Conservation (phyloP, 164 flowering plant species). For the Magnolia sinica region DNA sequence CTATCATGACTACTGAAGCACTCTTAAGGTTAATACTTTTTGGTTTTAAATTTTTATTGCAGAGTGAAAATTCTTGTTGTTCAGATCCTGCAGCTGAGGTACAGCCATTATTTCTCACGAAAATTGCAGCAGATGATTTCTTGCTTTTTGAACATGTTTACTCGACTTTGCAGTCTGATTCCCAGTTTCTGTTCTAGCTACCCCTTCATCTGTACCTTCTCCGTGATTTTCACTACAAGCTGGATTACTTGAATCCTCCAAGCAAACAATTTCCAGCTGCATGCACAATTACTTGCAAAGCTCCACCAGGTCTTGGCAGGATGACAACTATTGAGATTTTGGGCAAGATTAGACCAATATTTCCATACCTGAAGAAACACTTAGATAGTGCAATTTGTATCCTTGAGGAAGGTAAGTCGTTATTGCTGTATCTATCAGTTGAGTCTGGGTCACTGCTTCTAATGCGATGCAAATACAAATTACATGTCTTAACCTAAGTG, state of each 20-base stretch:
- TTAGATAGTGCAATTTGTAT: slow-evolving; percentile 40
- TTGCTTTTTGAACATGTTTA: not conserved
- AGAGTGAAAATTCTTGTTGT: slow-evolving; percentile 60
- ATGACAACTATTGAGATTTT: slow-evolving; percentile 39
- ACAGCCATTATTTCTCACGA: slow-evolving; percentile 8
- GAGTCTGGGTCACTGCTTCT: not conserved
- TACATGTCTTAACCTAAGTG: not conserved
- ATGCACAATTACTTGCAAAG: slow-evolving; percentile 18
- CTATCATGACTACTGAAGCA: slow-evolving; percentile 2
- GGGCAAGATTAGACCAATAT: slow-evolving; percentile 37
- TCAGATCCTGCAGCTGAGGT: slow-evolving; percentile 73
- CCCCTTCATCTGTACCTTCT: slow-evolving; percentile 68
- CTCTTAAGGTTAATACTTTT: not conserved
- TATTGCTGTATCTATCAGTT: not conserved
- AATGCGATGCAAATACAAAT: not conserved
- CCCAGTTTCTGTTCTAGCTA: slow-evolving; percentile 37
- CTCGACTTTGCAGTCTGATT: slow-evolving; percentile 1
- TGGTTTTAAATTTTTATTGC: slow-evolving; percentile 16
- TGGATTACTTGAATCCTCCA: slow-evolving; percentile 42
- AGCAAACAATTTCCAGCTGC: slow-evolving; percentile 34
- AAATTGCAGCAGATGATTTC: not conserved
- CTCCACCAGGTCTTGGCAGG: slow-evolving; percentile 35
- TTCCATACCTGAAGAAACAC: slow-evolving; percentile 55
- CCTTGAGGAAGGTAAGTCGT: slow-evolving; percentile 51
- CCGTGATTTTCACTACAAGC: slow-evolving; percentile 65